Evolutionary conservation across 768 basidiomycete genomes (phyloP).

Genomic region (Lanmaoa pseudosensibilis): DNA sequence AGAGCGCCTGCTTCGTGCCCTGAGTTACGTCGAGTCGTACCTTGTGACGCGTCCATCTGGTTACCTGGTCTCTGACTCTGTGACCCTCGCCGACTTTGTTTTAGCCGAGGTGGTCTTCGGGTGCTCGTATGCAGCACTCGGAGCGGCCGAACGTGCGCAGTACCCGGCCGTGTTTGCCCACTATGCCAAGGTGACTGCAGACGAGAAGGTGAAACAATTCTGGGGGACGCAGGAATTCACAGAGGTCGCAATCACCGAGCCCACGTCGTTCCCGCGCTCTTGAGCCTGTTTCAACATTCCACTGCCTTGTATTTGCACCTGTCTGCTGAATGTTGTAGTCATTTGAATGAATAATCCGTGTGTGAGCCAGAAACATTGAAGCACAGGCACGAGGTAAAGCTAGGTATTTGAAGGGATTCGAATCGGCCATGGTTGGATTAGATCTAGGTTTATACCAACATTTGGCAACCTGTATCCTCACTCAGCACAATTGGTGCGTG

Average conservation of each 20-base stretch:
- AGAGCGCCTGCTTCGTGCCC: slow-evolving; percentile 5
- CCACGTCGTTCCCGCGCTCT: not conserved
- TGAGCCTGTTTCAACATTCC: not conserved
- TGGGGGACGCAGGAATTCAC: slow-evolving; percentile 10
- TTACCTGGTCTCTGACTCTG: slow-evolving; percentile 12
- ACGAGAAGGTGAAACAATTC: slow-evolving; percentile 11
- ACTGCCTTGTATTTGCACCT: not conserved
- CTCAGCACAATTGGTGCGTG: no score
- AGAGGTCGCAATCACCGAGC: slow-evolving; percentile 2
- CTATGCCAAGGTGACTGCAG: slow-evolving; percentile 16
- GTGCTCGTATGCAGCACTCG: not conserved
- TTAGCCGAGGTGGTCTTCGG: slow-evolving; percentile 2
- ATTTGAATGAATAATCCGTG: no score
- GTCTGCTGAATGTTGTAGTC: not conserved
- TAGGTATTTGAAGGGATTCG: no score
- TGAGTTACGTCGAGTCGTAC: slow-evolving; percentile 15
- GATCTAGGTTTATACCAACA: no score
- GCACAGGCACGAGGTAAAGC: no score
- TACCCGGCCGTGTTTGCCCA: slow-evolving; percentile 15
- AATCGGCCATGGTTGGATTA: no score
- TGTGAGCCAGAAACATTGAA: no score
- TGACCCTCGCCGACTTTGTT: slow-evolving; percentile 22
- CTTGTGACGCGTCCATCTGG: slow-evolving; percentile 12
- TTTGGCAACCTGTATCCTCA: no score
- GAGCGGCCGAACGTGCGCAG: slow-evolving; percentile 10